Percentiles rank a stretch among this genome's conserved stretches.
These are phyloP conservation scores for Exophiala spinifera DNA, from an alignment of 2,329 filamentous ascomycete genomes.

Conservation along the genomic window DNA sequence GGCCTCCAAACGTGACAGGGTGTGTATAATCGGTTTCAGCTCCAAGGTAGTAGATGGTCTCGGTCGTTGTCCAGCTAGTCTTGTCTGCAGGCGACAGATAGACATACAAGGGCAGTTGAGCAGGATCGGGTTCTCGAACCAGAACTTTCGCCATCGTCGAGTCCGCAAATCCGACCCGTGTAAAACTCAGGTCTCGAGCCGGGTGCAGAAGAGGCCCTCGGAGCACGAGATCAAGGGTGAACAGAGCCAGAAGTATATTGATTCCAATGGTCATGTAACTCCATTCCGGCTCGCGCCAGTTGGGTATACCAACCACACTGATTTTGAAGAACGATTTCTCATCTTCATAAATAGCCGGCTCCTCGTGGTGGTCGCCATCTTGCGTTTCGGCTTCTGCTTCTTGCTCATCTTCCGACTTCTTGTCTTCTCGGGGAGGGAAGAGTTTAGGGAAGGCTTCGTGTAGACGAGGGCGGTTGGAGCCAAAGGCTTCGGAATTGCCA, in stretches of 20 bases:
- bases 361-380: slow-evolving; percentile 56
- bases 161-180: slow-evolving; percentile 82
- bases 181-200: slow-evolving; percentile 75
- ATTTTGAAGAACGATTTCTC: slow-evolving; percentile 60
- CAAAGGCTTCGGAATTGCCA: slow-evolving; percentile 20
- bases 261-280: slow-evolving; percentile 68
- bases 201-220: slow-evolving; percentile 68
- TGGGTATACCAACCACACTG: slow-evolving; percentile 73
- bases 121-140: slow-evolving; percentile 75
- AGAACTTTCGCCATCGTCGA: slow-evolving; percentile 74
- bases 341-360: slow-evolving; percentile 60
- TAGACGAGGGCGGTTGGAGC: slow-evolving; percentile 12
- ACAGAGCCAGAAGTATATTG: slow-evolving; percentile 66
- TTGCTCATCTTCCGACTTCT: slow-evolving; percentile 29
- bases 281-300: slow-evolving; percentile 62
- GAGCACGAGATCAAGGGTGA: slow-evolving; percentile 75
- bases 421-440: slow-evolving; percentile 13
- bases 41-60: slow-evolving; percentile 62
- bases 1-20: slow-evolving; percentile 63
- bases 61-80: slow-evolving; percentile 59
- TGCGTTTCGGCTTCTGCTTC: slow-evolving; percentile 47
- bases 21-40: slow-evolving; percentile 81
- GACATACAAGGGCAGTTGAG: slow-evolving; percentile 71
- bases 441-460: slow-evolving; percentile 22
- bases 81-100: slow-evolving; percentile 47